These are phyloP conservation scores for Echeveria elegans DNA, from an alignment of 164 flowering plant genomes.

Conservation along the genomic window DNA sequence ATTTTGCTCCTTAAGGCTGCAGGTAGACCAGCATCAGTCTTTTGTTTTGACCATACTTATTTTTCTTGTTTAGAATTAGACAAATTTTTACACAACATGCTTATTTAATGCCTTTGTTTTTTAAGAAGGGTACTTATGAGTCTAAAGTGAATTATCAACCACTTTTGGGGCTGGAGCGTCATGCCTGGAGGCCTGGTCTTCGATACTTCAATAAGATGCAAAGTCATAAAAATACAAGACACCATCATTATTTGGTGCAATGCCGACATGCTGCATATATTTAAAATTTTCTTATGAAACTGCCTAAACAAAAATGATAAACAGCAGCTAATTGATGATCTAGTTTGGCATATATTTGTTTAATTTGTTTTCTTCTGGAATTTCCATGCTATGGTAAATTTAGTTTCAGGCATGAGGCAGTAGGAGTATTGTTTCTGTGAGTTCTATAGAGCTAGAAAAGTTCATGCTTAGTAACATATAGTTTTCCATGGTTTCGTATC, in stretches of 20 bases:
- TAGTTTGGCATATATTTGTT: background rate
- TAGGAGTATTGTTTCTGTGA: background rate
- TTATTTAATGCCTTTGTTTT: background rate
- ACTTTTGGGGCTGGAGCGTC: background rate
- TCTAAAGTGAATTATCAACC: background rate
- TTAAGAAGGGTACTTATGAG: background rate
- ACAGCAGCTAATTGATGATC: background rate
- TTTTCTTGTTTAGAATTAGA: background rate
- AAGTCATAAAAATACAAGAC: background rate
- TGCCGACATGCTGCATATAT: too few relatives aligned
- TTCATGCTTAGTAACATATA: background rate
- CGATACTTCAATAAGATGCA: background rate
- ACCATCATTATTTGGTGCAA: background rate
- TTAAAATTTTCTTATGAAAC: background rate
- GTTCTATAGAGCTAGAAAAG: background rate
- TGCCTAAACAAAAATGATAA: background rate
- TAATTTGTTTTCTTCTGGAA: background rate
- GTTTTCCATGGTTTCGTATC: background rate
- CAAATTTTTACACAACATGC: background rate
- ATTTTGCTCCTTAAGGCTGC: constrained; percentile 91
- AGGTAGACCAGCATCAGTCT: constrained; percentile 31
- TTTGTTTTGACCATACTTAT: background rate
- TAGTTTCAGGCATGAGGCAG: background rate
- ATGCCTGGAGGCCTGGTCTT: background rate
- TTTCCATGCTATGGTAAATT: constrained; percentile 2